Evolutionary conservation across 202 grass and related monocot genomes (phyloP).

Genomic region (Digitaria exilis): DNA sequence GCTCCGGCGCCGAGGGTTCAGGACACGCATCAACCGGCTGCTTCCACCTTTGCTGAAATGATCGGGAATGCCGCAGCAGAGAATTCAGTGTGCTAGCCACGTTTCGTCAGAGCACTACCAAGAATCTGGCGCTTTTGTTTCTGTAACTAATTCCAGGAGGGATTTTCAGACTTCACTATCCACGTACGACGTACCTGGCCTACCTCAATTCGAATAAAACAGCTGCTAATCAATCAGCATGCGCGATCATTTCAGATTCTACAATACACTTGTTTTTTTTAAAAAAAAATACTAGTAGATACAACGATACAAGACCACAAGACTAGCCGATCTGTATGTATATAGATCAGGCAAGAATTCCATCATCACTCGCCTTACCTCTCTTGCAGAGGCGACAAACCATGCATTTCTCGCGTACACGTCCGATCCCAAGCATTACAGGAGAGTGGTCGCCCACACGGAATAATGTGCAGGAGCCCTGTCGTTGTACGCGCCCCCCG

Average conservation of each 20-base stretch:
- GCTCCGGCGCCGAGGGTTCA: neutral
- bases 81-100: neutral
- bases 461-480: conserved; percentile 36
- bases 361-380: neutral
- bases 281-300: neutral
- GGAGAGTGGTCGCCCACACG: conserved; percentile 4
- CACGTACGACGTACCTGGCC: neutral
- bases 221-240: neutral
- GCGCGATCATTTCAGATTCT: neutral
- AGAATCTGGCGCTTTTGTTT: neutral
- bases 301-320: neutral
- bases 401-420: neutral
- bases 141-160: neutral
- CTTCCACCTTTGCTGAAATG: neutral
- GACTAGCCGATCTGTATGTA: too few relatives aligned
- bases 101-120: neutral
- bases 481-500: conserved; percentile 9
- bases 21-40: neutral
- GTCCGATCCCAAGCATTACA: neutral
- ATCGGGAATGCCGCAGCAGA: neutral
- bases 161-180: neutral
- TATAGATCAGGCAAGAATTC: neutral
- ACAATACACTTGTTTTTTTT: neutral
- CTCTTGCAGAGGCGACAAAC: neutral
- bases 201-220: neutral